Evolutionary conservation across 805 yeast genomes (phyloP).

Genomic region (Lipomyces japonicus): DNA sequence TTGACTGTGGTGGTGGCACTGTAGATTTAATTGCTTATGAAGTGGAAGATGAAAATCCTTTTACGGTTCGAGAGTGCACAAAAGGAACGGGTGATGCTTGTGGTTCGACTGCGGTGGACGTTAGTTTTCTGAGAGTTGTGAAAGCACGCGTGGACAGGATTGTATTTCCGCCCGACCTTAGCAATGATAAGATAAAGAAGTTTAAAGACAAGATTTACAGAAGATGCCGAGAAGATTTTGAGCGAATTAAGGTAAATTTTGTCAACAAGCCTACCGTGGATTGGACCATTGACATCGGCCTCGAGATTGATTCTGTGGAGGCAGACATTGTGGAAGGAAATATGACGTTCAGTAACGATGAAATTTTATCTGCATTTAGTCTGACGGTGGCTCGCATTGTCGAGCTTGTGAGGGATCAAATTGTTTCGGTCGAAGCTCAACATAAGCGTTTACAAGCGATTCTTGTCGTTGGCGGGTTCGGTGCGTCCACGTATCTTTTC

Average conservation of each 20-base stretch:
- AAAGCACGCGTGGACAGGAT: neutral
- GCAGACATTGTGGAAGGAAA: constrained; percentile 12
- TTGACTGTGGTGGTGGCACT: constrained; percentile 29
- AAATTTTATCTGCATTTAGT: constrained; percentile 18
- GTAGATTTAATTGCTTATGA: constrained; percentile 27
- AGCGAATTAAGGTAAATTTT: constrained; percentile 10
- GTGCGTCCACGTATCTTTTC: constrained; percentile 18
- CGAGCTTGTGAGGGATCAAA: constrained; percentile 19
- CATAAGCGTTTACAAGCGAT: constrained; percentile 10
- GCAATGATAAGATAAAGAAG: constrained; percentile 1
- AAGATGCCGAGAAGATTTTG: constrained; percentile 11
- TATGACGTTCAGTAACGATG: constrained; percentile 13
- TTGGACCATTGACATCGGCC: constrained; percentile 12
- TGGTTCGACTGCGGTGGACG: constrained; percentile 17
- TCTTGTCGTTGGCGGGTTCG: constrained; percentile 26
- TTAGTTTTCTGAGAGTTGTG: constrained; percentile 1
- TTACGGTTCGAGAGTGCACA: constrained; percentile 23
- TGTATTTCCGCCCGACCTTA: neutral
- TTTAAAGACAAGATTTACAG: constrained; percentile 7
- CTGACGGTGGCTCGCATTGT: constrained; percentile 7
- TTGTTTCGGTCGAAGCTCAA: constrained; percentile 9
- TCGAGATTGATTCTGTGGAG: constrained; percentile 4
- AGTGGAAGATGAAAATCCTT: constrained; percentile 22
- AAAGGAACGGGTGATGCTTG: constrained; percentile 22
- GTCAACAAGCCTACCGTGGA: constrained; percentile 1